Conservation (phyloP, 139 green algal species). For the Chlamydomonas incerta region DNA sequence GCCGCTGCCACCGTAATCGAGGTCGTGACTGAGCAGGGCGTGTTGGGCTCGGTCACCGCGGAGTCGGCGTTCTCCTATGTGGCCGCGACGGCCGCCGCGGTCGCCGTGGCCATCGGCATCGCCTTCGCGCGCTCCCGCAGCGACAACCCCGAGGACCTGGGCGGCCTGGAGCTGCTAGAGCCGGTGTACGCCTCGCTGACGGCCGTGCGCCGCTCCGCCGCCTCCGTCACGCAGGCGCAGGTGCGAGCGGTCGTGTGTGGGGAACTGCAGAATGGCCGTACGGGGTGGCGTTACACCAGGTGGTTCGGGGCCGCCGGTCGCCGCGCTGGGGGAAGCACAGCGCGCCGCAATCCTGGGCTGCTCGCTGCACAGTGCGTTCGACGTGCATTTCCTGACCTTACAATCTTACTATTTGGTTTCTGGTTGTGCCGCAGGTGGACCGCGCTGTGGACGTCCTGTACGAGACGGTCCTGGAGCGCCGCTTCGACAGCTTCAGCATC, state of each 20-base stretch:
- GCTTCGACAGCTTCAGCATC: constrained; percentile 18
- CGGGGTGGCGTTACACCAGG: no score
- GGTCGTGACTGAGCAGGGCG: background rate
- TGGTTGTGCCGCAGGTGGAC: background rate
- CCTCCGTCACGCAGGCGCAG: constrained; percentile 21
- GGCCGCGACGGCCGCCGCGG: background rate
- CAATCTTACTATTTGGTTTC: no score
- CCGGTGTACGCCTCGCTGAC: constrained; percentile 26
- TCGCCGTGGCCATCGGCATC: background rate
- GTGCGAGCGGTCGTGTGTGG: background rate
- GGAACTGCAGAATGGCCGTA: no score
- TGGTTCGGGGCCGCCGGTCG: no score
- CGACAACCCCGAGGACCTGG: no score
- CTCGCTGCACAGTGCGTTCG: no score
- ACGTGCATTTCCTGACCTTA: no score
- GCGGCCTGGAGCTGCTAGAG: constrained; percentile 3
- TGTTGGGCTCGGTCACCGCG: background rate
- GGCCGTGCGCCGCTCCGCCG: constrained; percentile 24
- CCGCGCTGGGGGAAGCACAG: no score
- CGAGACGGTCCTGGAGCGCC: constrained; percentile 5
- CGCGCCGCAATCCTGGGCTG: no score
- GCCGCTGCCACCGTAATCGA: background rate
- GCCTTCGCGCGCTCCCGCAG: background rate
- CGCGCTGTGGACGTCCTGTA: constrained; percentile 23
- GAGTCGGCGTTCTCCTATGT: background rate